Base-by-base conservation (phyloP, 2,329 filamentous ascomycete genomes). In the Trichoderma brevicompactum region DNA sequence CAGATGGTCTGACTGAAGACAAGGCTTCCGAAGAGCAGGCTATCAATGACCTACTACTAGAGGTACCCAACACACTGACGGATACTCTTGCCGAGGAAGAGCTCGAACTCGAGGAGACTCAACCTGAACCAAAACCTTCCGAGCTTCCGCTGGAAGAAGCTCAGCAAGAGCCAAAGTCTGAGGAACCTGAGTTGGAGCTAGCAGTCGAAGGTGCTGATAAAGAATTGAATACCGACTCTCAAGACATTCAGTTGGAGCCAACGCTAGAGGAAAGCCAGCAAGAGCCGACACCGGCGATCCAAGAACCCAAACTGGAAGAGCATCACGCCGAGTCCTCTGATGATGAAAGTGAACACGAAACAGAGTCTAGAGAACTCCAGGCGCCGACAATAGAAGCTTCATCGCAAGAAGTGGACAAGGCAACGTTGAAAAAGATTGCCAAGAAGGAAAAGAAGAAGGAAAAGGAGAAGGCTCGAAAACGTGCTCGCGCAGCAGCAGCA, bases 401-500 rank as follows among this genome's bases (percentile, higher is more conserved):
- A n/a, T 32, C 34, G 10, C 50, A 23, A 17, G 40, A 36, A 2
- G 43, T 56, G 5, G 63, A 65, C 12, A 44, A 63, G 36, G 52
- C 41, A 36, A 38, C 43, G 0, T 36, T 10, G 17, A 60, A 68
- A 28, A 72, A 71, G 54, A 19, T 66, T 32, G 73, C 71, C 0
- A 74, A 74, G 65, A 75, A 76, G 52, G 70, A 73, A n/a, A 77
- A 73, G 58, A 74, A 72, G 64, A 76, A 76, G 52, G 70, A 73
- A n/a, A 77, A 73, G 58, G 74, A 72, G 64, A 76, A 76, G 67
- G 72, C 73, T 9, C 75, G 76, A 68, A 77, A 75, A 53, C 68
- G 74, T 44, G 74, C 71, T 19, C 66, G 67, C 10, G 23, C 23
- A 3, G 23, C 23, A 28, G 23, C 23, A 28, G 63, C 69, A 64